These are phyloP conservation scores for Pseudocercospora fuligena DNA, from an alignment of 2,329 filamentous ascomycete species.

Conservation along the genomic window DNA sequence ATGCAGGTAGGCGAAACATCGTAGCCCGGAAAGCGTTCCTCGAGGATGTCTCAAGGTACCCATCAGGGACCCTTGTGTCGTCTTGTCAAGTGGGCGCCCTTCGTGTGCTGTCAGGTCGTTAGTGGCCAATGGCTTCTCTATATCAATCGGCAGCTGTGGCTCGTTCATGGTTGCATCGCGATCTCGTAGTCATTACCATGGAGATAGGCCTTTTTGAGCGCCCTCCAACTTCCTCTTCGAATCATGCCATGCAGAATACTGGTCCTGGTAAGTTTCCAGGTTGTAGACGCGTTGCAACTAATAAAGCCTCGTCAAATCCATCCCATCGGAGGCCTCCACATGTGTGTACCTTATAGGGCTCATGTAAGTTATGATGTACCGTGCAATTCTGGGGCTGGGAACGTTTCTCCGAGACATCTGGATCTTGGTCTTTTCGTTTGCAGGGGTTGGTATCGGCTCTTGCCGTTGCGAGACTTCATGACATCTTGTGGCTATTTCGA, in stretches of 20 bases:
- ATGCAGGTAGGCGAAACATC: constrained; percentile 6
- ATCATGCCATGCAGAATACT: not conserved
- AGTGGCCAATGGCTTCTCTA: not conserved
- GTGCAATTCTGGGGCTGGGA: not conserved
- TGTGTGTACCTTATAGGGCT: not conserved
- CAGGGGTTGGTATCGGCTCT: constrained; percentile 2
- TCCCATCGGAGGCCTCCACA: not conserved
- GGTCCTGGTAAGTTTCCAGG: not conserved
- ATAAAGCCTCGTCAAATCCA: not conserved
- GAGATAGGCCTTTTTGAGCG: not conserved
- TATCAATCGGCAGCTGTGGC: not conserved
- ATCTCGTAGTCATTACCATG: not conserved
- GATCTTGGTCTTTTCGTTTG: constrained; percentile 5
- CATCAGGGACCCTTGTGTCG: not conserved
- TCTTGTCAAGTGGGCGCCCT: not conserved
- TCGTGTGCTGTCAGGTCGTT: not conserved
- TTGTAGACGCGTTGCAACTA: not conserved
- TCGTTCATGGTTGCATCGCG: not conserved
- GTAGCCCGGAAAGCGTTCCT: not conserved
- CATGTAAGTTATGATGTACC: not conserved
- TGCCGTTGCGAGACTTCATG: not conserved
- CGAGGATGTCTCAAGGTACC: not conserved
- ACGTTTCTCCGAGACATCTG: constrained; percentile 5
- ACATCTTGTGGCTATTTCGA: not conserved
- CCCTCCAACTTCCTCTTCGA: not conserved